A percentile compares a stretch with the other conserved stretches of the same genome.
phyloP scores from a whole-genome alignment of 768 basidiomycete species.

The Hygrocybe punicea region DNA sequence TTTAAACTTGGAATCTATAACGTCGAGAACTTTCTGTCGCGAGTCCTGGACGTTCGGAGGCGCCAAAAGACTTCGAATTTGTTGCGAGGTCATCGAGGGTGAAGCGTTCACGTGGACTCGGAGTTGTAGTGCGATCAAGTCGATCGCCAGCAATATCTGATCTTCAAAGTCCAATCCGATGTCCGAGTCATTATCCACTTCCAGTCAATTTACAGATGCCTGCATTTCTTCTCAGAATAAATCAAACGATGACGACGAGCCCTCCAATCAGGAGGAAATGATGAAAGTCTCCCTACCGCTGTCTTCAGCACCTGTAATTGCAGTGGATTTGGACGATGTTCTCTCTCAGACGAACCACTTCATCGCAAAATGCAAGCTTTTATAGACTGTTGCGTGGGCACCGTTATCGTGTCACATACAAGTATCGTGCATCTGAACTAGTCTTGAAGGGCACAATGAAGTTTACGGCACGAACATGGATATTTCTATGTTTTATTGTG shows the following conservation, averaged over 20 bases:
- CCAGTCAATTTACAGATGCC: conserved; percentile 19
- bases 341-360: conserved; percentile 57
- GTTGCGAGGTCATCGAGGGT: conserved; percentile 38
- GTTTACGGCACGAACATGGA: conserved; percentile 55
- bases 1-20: conserved; percentile 46
- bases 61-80: conserved; percentile 48
- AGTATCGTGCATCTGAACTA: background rate
- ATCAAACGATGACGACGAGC: no score
- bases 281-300: conserved; percentile 21
- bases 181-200: conserved; percentile 47
- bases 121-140: no score
- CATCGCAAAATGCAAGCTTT: conserved; percentile 53
- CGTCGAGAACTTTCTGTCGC: background rate
- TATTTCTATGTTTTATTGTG: conserved; percentile 58
- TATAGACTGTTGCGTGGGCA: no score
- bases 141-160: no score
- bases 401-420: background rate
- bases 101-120: background rate
- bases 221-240: no score
- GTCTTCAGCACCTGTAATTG: conserved; percentile 44
- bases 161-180: no score
- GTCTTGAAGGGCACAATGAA: conserved; percentile 60
- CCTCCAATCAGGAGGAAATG: background rate
- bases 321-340: conserved; percentile 68
- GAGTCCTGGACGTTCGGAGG: conserved; percentile 44